Evolutionary conservation across 2,329 filamentous ascomycete genomes (phyloP), one percentile per base, ranked within the genome.

Genomic region (Beauveria bassiana): DNA sequence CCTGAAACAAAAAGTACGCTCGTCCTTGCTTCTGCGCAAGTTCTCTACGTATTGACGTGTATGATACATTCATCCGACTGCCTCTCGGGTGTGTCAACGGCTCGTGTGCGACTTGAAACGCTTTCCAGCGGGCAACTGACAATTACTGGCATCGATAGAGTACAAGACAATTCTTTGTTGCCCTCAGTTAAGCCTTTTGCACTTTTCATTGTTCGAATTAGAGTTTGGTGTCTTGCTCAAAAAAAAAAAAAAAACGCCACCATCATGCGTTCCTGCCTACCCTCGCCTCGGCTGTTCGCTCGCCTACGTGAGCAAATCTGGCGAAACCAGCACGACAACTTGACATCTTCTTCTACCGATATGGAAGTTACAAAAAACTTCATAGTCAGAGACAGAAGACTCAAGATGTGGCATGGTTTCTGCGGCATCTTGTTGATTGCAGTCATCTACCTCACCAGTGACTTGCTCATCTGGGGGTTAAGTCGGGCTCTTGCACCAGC

Each of bases 391-490:
- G 42, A 55, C 6, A 20, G 59, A 9, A 12, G 40, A 5, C 50
- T 10, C 3, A 42, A 40, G 6, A n/a, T 61, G 18, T 49, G 22
- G n/a, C 43, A 26, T 14, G 61, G 38, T 16, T 4, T 65, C 6
- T 24, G 67, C 10, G 62, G 65, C 26, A 67, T 78, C 24, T 16
- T 74, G 7, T 66, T 71, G 16, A 71, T 78, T 10, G 64, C 71
- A 1, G 31, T 73, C 7, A 70, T 81, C 8, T 78, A 74, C 46
- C 64, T 79, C 2, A 26, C 68, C 18, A 75, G 77, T 61, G 76
- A 82, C 65, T 64, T 81, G n/a, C 64, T 79, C 38, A 78, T 81
- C 22, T 80, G 77, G 68, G 75, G 71, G 2, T 68, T 81, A 10
- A 75, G 77, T 38, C 64, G 70, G 10, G 67, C 68, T 1, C 67